Base-by-base conservation (phyloP, 768 basidiomycete species). In the Boletus tomentosulus region DNA sequence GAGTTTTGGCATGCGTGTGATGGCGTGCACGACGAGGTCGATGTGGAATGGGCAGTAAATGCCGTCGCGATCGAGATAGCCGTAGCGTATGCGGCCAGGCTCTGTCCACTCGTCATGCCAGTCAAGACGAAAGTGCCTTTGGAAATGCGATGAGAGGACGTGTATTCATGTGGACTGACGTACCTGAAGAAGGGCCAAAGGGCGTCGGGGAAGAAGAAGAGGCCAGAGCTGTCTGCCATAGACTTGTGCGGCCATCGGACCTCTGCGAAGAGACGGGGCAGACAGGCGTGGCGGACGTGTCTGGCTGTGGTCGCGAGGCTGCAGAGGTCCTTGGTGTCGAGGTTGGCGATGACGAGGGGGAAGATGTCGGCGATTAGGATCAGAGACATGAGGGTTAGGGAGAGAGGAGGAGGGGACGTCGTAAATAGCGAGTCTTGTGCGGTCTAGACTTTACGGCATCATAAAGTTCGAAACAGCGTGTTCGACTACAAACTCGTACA, bases 101-200 rank as follows among this genome's bases (percentile, higher is more conserved):
- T 71, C 70, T 30, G 70, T 70, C 70, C 70, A 71, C 45, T 71
- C 70, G 53, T 72, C 71, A 38, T 68, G 70, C 70, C 70, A 71
- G 34, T 70, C 59, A 33, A 71, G 63, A 16, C 57, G 62, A 10
- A 71, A 68, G 41, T 72, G 68, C 50, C 70, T 71, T 16, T 22
- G 1, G 39, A 30, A 22, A 0, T 10, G 41, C 2, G 50, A 57
- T 61, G 6, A 57, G 55, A 1, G 19, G 0, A 4, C 22, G n/a
- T 4, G 25, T 30, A 35, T 0, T 0, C 2, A 33, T 16, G 31
- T 27, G 6, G 25, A 27, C 22, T 0, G 22, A 49, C 57, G 44
- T 30, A 70, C 70, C 66, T 70, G 52, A 71, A 62, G 57, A 66
- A 63, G 0, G 61, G 59, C 64, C 70, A 71, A 48, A 71, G 58